Evolutionary conservation across 2,329 filamentous ascomycete genomes (phyloP), one percentile per base, ranked within the genome.

Genomic region (Colletotrichum zoysiae): DNA sequence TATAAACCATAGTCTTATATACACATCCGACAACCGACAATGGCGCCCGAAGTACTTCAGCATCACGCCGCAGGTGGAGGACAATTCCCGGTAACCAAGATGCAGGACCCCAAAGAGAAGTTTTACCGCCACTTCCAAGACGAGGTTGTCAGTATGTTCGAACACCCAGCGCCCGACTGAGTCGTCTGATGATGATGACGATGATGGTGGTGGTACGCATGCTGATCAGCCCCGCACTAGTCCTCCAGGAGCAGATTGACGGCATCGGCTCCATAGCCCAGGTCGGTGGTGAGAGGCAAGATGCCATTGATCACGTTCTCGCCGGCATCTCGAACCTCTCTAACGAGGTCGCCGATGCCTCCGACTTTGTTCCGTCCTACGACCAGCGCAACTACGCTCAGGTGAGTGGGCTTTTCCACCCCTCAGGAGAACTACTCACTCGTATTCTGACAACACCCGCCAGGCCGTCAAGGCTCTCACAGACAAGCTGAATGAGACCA

Each of bases 361-460:
- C 92, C 1, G 91, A 91, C 67, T 94, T 92, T 75, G 89, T 97
- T 20, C 95, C 96, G 3, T 90, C 94, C 9, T 97, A 98, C 79
- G 96, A 98, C 78, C 94, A 96, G 80, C 90, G 93, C 76, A 92
- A 92, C 33, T 98, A 97, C 78, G 89, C 91, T 55, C 91, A 95
- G 83, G 93, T 95, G 82, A 66, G 93, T 95, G 82, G 65, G 77
- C 35, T 30, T 30, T 16, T 3, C 16, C 30, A 18, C 40, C 14
- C 20, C 14, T 30, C 18, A 11, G 18, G 26, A 35, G 8, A 50
- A 50, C 18, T 33, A 55, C 20, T 18, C 46, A 55, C 20, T 18
- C 46, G 11, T 56, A 11, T 38, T 44, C 69, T 61, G 14, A 65
- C 56, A 57, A 58, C 16, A 67, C 65, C 12, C 65, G 14, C 12